Evolutionary conservation across 2,329 filamentous ascomycete genomes (phyloP).

Genomic region (Plectosphaerella sp.): DNA sequence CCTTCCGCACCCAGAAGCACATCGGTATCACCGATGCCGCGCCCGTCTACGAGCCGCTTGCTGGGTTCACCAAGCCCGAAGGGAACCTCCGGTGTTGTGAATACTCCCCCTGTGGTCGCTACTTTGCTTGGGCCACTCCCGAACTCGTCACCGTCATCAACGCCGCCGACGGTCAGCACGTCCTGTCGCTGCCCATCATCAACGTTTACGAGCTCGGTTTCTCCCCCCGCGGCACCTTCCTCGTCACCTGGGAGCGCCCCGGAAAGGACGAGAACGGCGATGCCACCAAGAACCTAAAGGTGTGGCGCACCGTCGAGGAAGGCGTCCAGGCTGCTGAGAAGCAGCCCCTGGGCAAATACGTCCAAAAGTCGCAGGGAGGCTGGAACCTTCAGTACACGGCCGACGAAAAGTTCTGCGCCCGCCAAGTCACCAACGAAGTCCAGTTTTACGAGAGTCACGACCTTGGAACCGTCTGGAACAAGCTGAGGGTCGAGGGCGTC

Average conservation of each 20-base stretch:
- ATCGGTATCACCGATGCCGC: slow-evolving; percentile 91
- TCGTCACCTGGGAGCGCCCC: slow-evolving; percentile 95
- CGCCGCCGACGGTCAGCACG: slow-evolving; percentile 67
- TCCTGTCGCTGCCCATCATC: slow-evolving; percentile 70
- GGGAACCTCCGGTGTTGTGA: slow-evolving; percentile 91
- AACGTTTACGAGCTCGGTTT: slow-evolving; percentile 95
- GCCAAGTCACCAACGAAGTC: slow-evolving; percentile 92
- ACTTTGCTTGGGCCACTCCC: slow-evolving; percentile 89
- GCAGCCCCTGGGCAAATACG: slow-evolving; percentile 79
- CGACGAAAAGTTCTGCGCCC: slow-evolving; percentile 91
- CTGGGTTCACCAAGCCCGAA: slow-evolving; percentile 82
- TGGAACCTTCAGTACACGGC: slow-evolving; percentile 97
- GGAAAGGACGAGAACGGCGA: slow-evolving; percentile 91
- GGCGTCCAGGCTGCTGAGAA: slow-evolving; percentile 57
- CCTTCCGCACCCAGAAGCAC: slow-evolving; percentile 93
- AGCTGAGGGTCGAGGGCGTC: slow-evolving; percentile 87
- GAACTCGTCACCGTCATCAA: slow-evolving; percentile 85
- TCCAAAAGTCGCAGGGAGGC: slow-evolving; percentile 91
- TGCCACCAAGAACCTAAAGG: slow-evolving; percentile 92
- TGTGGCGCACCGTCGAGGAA: slow-evolving; percentile 83
- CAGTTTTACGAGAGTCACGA: slow-evolving; percentile 93
- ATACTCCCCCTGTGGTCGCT: slow-evolving; percentile 94
- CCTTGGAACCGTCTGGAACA: slow-evolving; percentile 87
- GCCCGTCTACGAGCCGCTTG: slow-evolving; percentile 78
- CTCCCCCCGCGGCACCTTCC: slow-evolving; percentile 84